Evolutionary conservation across 2,329 filamentous ascomycete genomes (phyloP), one percentile per base, ranked within the genome.

Genomic region (Blastomyces silverae): DNA sequence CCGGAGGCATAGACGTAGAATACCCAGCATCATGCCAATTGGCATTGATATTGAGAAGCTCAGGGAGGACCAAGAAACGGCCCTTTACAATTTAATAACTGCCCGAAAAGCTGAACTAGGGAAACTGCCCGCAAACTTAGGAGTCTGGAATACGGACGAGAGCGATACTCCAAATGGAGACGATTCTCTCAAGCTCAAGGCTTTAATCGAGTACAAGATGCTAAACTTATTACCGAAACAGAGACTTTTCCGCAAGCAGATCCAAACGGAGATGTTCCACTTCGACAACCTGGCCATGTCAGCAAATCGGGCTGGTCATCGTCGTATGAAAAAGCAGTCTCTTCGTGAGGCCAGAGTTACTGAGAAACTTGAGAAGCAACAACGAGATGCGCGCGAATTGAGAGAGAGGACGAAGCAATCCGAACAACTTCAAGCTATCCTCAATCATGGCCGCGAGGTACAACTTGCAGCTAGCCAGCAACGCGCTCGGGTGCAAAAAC

Each of bases 281-380:
- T 95, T 93, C 66, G 92, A 97, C 73, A 97, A 96, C 71, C 85
- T 97, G 37, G 93, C 92, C 56, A 97, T 97, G 90, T 97, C 93
- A 1, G 93, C 92, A 0, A 99, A 99, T 74, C 88, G 94, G 61
- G 88, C 90, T 63, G 85, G 88, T 72, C 97, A 97, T 76, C 89
- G 94, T 46, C 88, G 94, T 61, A 89, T 94, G 82, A 99, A 99
- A 88, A 97, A 97, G 81, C 93, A 97, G 77, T 96, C 89, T 61
- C 84, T 97, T 61, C 89, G 93, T 46, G 94, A 99, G 79, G 94
- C 94, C 64, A 89, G 93, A 65, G 95, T 99, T 69, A 99, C 94
- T 0, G 94, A 99, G 84, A 99, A 97, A 79, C 86, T 99, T 1
- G 94, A 99, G 85, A 97, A 97, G 80, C 92, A 99, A 77, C 94